Evolutionary conservation across 495 filamentous ascomycete genomes (phyloP).

Genomic region (Achaetomiella virescens): DNA sequence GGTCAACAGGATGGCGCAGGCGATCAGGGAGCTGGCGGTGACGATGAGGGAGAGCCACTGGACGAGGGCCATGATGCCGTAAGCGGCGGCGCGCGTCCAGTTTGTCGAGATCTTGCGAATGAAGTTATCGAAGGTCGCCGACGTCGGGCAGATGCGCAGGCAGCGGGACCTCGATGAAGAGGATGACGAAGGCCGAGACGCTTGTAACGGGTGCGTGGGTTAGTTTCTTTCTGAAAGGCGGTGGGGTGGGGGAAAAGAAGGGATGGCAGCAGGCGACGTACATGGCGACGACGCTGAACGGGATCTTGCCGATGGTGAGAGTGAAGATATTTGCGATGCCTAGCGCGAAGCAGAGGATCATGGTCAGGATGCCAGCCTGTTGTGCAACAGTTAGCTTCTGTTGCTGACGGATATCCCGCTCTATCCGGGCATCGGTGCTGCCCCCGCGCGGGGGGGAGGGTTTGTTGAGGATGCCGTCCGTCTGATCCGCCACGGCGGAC

Average conservation of each 20-base stretch:
- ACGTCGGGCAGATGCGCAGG: conserved; percentile 96
- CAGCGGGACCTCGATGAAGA: conserved; percentile 96
- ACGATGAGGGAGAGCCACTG: conserved; percentile 74
- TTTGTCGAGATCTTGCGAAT: conserved; percentile 91
- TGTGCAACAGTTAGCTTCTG: conserved; percentile 18
- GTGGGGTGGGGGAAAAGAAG: neutral
- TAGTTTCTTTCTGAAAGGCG: conserved; percentile 49
- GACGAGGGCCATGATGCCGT: conserved; percentile 68
- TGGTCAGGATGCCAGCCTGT: conserved; percentile 91
- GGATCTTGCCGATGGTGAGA: conserved; percentile 56
- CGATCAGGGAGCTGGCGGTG: conserved; percentile 65
- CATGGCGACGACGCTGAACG: conserved; percentile 83
- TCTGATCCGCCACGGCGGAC: neutral
- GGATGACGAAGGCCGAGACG: conserved; percentile 70
- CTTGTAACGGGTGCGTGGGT: conserved; percentile 39
- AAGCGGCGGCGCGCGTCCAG: conserved; percentile 94
- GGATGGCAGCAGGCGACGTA: too few relatives aligned
- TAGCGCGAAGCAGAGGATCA: conserved; percentile 90
- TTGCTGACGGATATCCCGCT: neutral
- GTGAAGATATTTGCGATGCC: conserved; percentile 88
- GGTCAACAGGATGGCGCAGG: conserved; percentile 74
- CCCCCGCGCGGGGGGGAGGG: neutral
- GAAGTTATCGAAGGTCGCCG: conserved; percentile 76
- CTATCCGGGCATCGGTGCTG: neutral
- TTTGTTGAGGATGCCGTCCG: neutral